These are phyloP conservation scores for Veloporphyrellus conicus DNA, from an alignment of 1,284 basidiomycete genomes.

Conservation along the genomic window DNA sequence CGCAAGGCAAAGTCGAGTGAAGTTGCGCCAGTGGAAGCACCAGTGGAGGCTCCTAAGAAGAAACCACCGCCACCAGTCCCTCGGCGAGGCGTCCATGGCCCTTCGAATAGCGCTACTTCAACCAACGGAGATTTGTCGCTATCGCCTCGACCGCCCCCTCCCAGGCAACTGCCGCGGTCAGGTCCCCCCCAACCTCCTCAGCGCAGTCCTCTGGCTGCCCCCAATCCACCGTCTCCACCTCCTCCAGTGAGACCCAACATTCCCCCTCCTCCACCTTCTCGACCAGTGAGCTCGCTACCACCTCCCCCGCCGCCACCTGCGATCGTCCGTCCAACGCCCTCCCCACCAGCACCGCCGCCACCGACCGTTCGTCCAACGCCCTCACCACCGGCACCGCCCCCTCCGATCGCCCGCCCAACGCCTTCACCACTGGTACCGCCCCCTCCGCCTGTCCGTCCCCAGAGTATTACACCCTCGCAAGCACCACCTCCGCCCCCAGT, in stretches of 20 bases:
- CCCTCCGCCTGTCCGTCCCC: neutral
- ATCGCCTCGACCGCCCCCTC: constrained; percentile 25
- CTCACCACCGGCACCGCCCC: neutral
- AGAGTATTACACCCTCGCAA: neutral
- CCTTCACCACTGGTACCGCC: neutral
- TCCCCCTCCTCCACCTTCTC: constrained; percentile 32
- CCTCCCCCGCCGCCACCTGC: constrained; percentile 40
- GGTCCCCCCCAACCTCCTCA: constrained; percentile 32
- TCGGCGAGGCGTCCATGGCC: constrained; percentile 33
- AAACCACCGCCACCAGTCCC: constrained; percentile 58
- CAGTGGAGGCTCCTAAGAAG: constrained; percentile 39
- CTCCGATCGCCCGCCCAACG: neutral
- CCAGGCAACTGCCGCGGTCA: constrained; percentile 28
- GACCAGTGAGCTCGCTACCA: constrained; percentile 27
- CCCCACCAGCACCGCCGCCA: constrained; percentile 30
- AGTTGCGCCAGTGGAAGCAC: constrained; percentile 14
- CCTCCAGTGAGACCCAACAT: constrained; percentile 29
- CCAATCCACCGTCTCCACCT: constrained; percentile 11
- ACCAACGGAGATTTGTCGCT: constrained; percentile 25
- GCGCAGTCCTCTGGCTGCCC: constrained; percentile 30
- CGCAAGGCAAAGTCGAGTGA: constrained; percentile 50
- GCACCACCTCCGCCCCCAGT: neutral
- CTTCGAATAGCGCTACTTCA: constrained; percentile 36
- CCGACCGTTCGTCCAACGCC: constrained; percentile 26
- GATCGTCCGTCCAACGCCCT: constrained; percentile 15